Conservation (phyloP, 2,329 filamentous ascomycete species). For the Aureobasidium uvarum region DNA sequence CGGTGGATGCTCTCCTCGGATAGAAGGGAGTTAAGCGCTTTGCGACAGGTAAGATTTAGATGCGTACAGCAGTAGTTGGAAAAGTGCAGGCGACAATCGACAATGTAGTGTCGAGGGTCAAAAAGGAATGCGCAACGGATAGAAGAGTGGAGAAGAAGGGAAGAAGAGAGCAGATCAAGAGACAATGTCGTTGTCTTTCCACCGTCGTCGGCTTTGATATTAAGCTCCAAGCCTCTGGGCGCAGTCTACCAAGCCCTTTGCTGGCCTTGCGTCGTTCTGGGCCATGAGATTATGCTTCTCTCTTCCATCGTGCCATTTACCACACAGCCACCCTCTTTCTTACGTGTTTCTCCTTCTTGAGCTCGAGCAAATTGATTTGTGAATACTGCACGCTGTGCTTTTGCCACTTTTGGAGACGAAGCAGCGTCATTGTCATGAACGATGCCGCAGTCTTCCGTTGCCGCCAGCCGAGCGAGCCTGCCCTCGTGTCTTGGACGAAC, state of each 20-base stretch:
- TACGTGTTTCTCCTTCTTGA: background rate
- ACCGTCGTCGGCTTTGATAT: background rate
- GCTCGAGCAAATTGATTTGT: background rate
- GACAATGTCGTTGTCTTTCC: slow-evolving; percentile 1
- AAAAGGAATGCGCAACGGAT: background rate
- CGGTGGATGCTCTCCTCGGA: background rate
- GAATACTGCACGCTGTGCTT: background rate
- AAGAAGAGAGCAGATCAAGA: background rate
- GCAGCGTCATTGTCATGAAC: background rate
- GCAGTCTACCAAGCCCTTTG: slow-evolving; percentile 19
- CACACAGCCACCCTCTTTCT: background rate
- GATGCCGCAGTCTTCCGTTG: background rate
- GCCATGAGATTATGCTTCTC: background rate
- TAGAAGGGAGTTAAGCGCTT: background rate
- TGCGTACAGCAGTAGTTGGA: background rate
- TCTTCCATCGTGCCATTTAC: background rate
- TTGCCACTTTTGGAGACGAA: background rate
- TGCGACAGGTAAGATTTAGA: background rate
- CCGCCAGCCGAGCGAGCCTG: background rate
- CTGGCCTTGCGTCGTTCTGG: background rate
- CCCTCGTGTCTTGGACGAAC: slow-evolving; percentile 3
- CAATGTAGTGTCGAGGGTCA: background rate
- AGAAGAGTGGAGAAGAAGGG: background rate
- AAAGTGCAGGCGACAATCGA: background rate
- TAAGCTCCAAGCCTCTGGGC: slow-evolving; percentile 19